phyloP scores from a whole-genome alignment of 179 eudicot genomes.

The Spinacia oleracea region DNA sequence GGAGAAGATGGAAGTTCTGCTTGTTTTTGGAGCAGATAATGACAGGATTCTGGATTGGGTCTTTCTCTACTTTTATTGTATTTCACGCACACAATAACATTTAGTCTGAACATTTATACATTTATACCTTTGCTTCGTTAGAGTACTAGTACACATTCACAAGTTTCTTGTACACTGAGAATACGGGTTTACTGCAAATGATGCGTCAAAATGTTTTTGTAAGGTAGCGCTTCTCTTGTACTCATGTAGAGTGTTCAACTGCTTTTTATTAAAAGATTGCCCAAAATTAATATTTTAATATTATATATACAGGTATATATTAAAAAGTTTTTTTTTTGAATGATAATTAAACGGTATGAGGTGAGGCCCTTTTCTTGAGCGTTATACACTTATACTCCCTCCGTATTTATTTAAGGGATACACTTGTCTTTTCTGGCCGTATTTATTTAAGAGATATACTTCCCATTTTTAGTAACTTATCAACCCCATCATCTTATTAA shows the following conservation, averaged over 20 bases:
- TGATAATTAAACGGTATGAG: too few species aligned
- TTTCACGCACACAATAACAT: neutral
- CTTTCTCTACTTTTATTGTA: constrained; percentile 6
- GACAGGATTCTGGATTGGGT: neutral
- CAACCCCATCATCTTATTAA: too few species aligned
- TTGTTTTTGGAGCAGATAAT: constrained; percentile 18
- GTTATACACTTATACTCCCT: too few species aligned
- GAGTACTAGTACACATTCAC: neutral
- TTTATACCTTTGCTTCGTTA: constrained; percentile 1
- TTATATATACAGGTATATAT: neutral
- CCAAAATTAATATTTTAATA: neutral
- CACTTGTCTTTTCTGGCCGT: too few species aligned
- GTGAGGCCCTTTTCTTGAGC: too few species aligned
- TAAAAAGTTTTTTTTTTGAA: too few species aligned
- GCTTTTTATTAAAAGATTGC: neutral
- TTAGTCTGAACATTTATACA: constrained; percentile 5
- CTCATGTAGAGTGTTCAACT: neutral
- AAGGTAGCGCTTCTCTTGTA: neutral
- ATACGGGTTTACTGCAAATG: neutral
- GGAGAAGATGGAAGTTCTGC: constrained; percentile 5
- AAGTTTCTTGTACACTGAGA: constrained; percentile 5
- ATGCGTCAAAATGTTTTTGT: constrained; percentile 1
- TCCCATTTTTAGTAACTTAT: too few species aligned
- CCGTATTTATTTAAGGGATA: too few species aligned
- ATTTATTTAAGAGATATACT: too few species aligned